Conservation (phyloP, 2,329 filamentous ascomycete species). For the Fusarium ambrosium region DNA sequence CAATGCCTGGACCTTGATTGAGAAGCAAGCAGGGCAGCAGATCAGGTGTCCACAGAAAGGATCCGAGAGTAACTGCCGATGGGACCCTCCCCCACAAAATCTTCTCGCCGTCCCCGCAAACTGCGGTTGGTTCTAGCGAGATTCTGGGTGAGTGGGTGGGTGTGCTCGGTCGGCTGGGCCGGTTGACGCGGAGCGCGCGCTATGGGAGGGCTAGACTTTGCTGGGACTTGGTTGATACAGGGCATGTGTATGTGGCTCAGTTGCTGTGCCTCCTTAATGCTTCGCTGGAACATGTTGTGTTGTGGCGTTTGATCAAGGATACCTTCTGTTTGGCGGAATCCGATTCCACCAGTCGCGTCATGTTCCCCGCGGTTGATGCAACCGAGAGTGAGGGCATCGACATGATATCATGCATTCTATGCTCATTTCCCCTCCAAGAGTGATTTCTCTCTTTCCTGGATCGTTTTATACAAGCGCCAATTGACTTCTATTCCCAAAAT, state of each 20-base stretch:
- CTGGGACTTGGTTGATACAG: background rate
- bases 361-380: background rate
- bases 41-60: conserved; percentile 9
- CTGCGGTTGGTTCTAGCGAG: background rate
- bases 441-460: no score
- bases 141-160: background rate
- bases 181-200: background rate
- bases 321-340: background rate
- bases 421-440: background rate
- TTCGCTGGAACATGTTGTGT: background rate
- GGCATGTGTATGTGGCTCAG: background rate
- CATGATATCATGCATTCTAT: background rate
- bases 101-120: background rate
- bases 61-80: conserved; percentile 36
- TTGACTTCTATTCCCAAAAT: background rate
- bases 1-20: conserved; percentile 10
- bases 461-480: background rate
- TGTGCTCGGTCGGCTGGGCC: background rate
- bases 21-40: conserved; percentile 12
- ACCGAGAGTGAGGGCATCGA: background rate
- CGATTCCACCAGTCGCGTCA: background rate
- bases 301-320: background rate
- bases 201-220: background rate
- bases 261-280: background rate
- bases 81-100: conserved; percentile 25